Evolutionary conservation across 208 protist genomes (phyloP), one percentile per base, ranked within the genome.

Genomic region (Trypanosoma platydactyli): DNA sequence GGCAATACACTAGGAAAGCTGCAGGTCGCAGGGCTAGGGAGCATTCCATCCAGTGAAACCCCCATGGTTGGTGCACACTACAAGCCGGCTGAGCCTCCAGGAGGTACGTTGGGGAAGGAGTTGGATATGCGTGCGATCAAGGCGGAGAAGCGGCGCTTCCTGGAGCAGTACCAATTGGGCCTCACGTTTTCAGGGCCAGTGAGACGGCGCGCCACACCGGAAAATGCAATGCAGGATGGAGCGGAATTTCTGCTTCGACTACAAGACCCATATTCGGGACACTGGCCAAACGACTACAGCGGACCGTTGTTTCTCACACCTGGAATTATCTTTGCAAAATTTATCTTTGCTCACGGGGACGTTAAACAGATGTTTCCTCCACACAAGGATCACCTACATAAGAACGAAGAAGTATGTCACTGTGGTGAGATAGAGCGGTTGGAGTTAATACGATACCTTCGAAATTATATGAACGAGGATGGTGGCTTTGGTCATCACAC

Each of bases 261-360:
- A 61, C 92, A 97, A 59, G 83, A 94, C 62, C 87, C 90, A n/a
- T 89, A 86, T 66, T 96, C 94, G n/a, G 97, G 97, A 11, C 97
- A 99, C 83, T 99, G 97, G 97, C 90, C 97, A 24, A 97, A 97
- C 77, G 97, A 98, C 72, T 99, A 99, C 84, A 97, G 97, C 62
- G 98, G 98, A 24, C 97, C 95, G 42, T 77, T 97, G 67, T 98
- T 98, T 77, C 88, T 98, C 27, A 83, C 95, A 25, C 83, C 96
- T 41, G 97, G 97, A 25, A 56, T 98, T 13, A 62, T 98, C 5
- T 96, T 98, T 67, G 83, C 81, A 6, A 88, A 85, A 53, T 98
- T 98, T 79, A 89, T 99, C 68, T 77, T 88, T 25, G 77, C 79
- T 16, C 48, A 69, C 29, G 84, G 84, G 9, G 72, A 94, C 45